Percentiles rank a stretch among this genome's conserved stretches.
phyloP scores from a whole-genome alignment of 208 protist genomes.

The Leishmania aethiopica region DNA sequence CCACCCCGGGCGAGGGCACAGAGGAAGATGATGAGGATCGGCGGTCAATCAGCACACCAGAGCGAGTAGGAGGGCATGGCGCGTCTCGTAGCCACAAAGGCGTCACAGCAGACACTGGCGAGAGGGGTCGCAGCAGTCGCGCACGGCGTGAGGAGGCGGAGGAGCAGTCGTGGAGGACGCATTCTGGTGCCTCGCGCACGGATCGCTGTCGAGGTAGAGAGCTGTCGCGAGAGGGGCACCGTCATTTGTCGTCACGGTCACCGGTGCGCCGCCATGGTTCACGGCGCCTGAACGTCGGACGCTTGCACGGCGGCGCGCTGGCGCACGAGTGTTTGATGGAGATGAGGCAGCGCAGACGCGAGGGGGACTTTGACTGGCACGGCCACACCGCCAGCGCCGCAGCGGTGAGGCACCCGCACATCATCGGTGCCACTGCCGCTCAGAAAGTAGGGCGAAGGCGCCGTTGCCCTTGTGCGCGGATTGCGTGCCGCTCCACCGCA shows the following conservation, averaged over 20 bases:
- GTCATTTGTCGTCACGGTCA: neutral
- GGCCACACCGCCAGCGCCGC: neutral
- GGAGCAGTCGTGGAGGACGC: neutral
- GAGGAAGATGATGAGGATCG: neutral
- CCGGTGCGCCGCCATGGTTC: neutral
- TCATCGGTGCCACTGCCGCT: neutral
- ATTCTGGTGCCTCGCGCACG: neutral
- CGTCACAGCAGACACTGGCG: neutral
- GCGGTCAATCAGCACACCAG: neutral
- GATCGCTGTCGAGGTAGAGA: neutral
- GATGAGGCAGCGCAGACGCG: neutral
- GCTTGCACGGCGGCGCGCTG: conserved; percentile 23
- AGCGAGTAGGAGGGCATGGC: neutral
- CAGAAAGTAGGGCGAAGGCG: neutral
- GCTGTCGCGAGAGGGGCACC: too few species aligned
- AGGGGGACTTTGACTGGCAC: neutral
- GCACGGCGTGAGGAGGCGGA: neutral
- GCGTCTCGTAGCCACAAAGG: neutral
- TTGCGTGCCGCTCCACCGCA: neutral
- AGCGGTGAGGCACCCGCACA: too few species aligned
- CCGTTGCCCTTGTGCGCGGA: neutral
- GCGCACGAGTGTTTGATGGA: conserved; percentile 24
- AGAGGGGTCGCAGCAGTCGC: neutral
- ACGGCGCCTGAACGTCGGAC: neutral
- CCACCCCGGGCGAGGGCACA: neutral